Conservation (phyloP, 352 stramenopile genomes). For the Phytophthora pseudosyringae region DNA sequence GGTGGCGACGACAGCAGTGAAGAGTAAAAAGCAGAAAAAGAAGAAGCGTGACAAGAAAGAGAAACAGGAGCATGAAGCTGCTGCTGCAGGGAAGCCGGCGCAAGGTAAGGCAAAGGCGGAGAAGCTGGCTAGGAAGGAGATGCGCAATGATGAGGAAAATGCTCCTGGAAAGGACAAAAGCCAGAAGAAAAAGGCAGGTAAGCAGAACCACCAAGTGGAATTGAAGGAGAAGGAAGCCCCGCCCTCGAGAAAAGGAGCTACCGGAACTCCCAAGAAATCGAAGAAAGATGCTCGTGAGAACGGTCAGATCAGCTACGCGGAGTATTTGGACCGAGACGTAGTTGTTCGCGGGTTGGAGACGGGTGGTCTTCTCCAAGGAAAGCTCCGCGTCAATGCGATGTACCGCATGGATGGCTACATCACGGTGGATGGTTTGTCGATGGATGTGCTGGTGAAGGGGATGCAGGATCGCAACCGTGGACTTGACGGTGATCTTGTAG, state of each 20-base stretch:
- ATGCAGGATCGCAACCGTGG: slow-evolving; percentile 77
- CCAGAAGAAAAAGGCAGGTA: slow-evolving; percentile 15
- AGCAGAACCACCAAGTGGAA: neutral
- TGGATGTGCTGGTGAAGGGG: slow-evolving; percentile 80
- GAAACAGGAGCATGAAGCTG: neutral
- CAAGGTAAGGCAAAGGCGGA: slow-evolving; percentile 6
- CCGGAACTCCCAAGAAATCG: slow-evolving; percentile 11
- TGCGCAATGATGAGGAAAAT: slow-evolving; percentile 4
- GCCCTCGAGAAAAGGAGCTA: neutral
- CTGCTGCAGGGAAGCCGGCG: neutral
- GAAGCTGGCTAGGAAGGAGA: slow-evolving; percentile 8
- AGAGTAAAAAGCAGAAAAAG: slow-evolving; percentile 26
- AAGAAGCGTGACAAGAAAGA: slow-evolving; percentile 17
- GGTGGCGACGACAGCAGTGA: slow-evolving; percentile 8
- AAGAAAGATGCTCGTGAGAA: slow-evolving; percentile 23
- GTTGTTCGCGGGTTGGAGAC: slow-evolving; percentile 44
- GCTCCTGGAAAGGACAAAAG: slow-evolving; percentile 15
- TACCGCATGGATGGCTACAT: slow-evolving; percentile 83
- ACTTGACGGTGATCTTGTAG: slow-evolving; percentile 84
- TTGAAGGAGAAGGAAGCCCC: slow-evolving; percentile 18
- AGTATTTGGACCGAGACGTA: slow-evolving; percentile 46
- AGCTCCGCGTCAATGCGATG: slow-evolving; percentile 76
- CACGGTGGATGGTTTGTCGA: slow-evolving; percentile 71
- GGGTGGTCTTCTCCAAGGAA: slow-evolving; percentile 58
- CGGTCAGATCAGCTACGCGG: slow-evolving; percentile 32